phyloP scores from a whole-genome alignment of 495 filamentous ascomycete species.

The Penicillium egyptiacum region DNA sequence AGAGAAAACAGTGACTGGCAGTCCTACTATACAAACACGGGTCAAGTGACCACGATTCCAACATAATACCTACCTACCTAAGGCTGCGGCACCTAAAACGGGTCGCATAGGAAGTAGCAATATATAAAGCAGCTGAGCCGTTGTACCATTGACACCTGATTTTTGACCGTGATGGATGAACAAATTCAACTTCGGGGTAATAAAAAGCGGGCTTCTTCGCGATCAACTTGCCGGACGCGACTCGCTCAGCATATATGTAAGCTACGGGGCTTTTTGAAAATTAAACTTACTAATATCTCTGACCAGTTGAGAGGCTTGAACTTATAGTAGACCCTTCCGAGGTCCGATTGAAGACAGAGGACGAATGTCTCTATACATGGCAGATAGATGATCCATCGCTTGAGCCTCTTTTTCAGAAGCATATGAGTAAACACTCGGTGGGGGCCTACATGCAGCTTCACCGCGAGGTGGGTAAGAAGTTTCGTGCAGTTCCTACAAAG shows the following conservation, averaged over 20 bases:
- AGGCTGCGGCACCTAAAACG: neutral
- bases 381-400: slow-evolving; percentile 5
- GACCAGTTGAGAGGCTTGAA: neutral
- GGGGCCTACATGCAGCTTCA: slow-evolving; percentile 2
- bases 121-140: neutral
- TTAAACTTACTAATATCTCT: neutral
- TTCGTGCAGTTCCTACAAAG: neutral
- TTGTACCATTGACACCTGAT: neutral
- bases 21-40: too few species aligned
- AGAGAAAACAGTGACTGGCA: too few species aligned
- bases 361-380: slow-evolving; percentile 5
- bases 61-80: too few species aligned
- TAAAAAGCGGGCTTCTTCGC: slow-evolving; percentile 2
- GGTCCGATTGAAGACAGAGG: slow-evolving; percentile 6
- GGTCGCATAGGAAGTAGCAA: neutral
- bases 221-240: neutral
- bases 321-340: slow-evolving; percentile 5
- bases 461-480: slow-evolving; percentile 1
- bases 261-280: neutral
- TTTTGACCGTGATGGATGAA: neutral
- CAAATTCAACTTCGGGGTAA: slow-evolving; percentile 6
- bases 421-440: slow-evolving; percentile 6
- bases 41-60: too few species aligned
- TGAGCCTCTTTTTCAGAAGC: slow-evolving; percentile 4
- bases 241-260: slow-evolving; percentile 2